Conservation (phyloP, 768 basidiomycete genomes). For the Trametes cubensis region DNA sequence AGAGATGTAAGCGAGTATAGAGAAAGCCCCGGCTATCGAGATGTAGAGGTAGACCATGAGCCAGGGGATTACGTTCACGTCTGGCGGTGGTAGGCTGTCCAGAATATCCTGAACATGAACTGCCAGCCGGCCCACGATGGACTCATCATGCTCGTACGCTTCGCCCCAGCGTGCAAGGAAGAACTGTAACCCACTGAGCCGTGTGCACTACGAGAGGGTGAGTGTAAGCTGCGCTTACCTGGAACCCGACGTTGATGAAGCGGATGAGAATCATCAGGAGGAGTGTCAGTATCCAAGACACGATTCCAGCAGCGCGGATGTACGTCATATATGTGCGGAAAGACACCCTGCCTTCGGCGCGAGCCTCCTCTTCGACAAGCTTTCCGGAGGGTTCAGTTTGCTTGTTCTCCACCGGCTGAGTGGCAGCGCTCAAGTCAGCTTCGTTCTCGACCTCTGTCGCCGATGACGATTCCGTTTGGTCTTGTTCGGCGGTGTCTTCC, state of each 20-base stretch:
- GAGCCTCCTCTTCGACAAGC: conserved; percentile 61
- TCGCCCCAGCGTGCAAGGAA: conserved; percentile 73
- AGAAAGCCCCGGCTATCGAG: conserved; percentile 57
- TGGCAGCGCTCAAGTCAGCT: conserved; percentile 32
- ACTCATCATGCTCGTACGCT: conserved; percentile 51
- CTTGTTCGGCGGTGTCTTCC: conserved; percentile 29
- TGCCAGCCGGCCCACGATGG: neutral
- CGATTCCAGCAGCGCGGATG: conserved; percentile 59
- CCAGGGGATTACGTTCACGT: conserved; percentile 65
- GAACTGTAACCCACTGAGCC: conserved; percentile 42
- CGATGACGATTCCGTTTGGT: conserved; percentile 18
- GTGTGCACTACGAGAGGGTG: no score
- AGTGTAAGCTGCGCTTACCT: conserved; percentile 40
- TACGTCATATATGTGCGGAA: conserved; percentile 63
- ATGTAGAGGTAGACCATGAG: conserved; percentile 64
- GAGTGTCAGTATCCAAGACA: conserved; percentile 57
- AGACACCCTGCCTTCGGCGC: conserved; percentile 69
- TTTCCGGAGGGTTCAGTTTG: conserved; percentile 43
- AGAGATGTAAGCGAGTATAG: conserved; percentile 56
- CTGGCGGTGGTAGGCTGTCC: conserved; percentile 58
- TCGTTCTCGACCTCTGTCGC: conserved; percentile 37
- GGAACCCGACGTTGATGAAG: conserved; percentile 56
- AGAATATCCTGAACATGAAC: conserved; percentile 33
- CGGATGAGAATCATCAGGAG: conserved; percentile 57
- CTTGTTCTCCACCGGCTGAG: neutral